phyloP scores from a whole-genome alignment of 805 yeast genomes.

The Metschnikowia drakensbergensis region DNA sequence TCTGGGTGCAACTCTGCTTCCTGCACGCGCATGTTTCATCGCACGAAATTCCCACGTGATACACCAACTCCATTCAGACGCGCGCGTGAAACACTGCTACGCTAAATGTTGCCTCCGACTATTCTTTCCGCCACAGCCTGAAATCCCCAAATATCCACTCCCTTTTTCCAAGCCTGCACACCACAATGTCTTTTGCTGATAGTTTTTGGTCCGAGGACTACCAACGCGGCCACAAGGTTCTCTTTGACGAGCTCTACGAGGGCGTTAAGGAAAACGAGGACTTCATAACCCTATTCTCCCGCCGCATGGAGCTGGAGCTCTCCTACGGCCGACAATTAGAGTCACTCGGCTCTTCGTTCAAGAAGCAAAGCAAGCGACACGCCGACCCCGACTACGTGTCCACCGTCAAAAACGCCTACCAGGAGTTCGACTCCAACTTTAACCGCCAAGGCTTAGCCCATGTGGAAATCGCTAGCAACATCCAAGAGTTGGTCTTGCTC shows the following conservation, averaged over 20 bases:
- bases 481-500: conserved; percentile 54
- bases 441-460: conserved; percentile 56
- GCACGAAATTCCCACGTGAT: conserved; percentile 1
- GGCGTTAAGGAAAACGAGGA: conserved; percentile 73
- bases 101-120: too few species aligned
- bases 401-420: conserved; percentile 59
- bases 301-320: conserved; percentile 70
- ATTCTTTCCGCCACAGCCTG: too few species aligned
- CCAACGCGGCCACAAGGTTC: conserved; percentile 46
- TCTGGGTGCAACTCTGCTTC: neutral
- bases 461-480: conserved; percentile 56
- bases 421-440: conserved; percentile 53
- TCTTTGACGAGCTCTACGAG: conserved; percentile 51
- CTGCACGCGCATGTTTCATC: neutral
- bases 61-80: neutral
- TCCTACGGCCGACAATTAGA: conserved; percentile 57
- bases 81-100: neutral
- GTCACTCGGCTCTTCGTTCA: conserved; percentile 36
- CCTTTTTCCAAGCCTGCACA: neutral
- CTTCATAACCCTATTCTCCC: conserved; percentile 58
- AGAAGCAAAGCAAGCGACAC: conserved; percentile 41
- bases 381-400: conserved; percentile 56
- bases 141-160: neutral
- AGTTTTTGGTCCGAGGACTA: conserved; percentile 75
- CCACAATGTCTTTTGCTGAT: conserved; percentile 58